Conservation (phyloP, 768 basidiomycete genomes). For the Glaciozyma antarctica region DNA sequence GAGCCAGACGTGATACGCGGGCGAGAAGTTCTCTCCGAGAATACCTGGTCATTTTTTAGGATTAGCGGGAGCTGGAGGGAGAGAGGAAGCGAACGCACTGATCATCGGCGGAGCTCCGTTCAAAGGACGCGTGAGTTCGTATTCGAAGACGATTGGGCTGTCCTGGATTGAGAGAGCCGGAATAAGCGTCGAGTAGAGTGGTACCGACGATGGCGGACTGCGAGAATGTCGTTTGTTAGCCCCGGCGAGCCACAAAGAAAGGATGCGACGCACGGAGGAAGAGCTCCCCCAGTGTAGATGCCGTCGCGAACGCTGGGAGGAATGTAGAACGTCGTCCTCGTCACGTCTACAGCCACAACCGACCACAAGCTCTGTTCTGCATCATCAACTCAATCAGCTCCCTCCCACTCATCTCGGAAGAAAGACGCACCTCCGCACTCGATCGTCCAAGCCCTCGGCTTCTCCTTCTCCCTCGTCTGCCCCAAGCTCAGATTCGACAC, state of each 20-base stretch:
- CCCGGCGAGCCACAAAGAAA: not conserved
- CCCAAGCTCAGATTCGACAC: not conserved
- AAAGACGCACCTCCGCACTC: constrained; percentile 63
- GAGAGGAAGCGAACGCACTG: not conserved
- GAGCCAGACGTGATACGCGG: constrained; percentile 74
- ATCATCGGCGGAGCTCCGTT: not conserved
- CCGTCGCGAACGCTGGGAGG: constrained; percentile 55
- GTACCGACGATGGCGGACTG: not conserved
- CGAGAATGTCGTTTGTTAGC: not conserved
- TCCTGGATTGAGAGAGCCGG: constrained; percentile 62
- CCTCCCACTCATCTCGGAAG: constrained; percentile 2
- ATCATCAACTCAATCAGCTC: not conserved
- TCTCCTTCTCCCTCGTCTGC: not conserved
- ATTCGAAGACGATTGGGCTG: not conserved
- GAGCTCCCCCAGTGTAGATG: not conserved
- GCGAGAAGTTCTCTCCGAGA: constrained; percentile 80
- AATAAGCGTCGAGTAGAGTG: constrained; percentile 62
- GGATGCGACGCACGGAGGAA: not conserved
- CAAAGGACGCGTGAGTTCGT: not conserved
- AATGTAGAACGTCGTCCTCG: constrained; percentile 87
- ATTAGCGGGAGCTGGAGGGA: not conserved
- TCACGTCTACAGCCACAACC: constrained; percentile 53
- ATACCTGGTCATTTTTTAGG: constrained; percentile 50
- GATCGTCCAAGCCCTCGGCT: constrained; percentile 62
- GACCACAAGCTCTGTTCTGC: constrained; percentile 23